phyloP scores from a whole-genome alignment of 352 stramenopile species.

The Globisporangium carolinianum region DNA sequence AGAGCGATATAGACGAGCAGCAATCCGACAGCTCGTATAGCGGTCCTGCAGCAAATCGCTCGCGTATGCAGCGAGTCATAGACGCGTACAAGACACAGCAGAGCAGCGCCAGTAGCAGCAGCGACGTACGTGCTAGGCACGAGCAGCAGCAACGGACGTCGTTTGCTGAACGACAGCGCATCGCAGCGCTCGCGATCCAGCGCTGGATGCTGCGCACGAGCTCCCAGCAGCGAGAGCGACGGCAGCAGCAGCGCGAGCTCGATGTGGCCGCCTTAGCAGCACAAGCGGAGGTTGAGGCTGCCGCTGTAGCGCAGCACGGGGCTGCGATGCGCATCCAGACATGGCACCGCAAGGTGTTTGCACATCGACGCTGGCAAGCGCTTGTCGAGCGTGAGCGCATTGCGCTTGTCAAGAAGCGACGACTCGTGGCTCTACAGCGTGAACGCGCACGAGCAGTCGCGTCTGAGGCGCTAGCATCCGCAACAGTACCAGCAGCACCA shows the following conservation, averaged over 20 bases:
- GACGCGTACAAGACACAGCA: slow-evolving; percentile 5
- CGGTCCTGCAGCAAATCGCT: no score
- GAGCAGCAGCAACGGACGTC: slow-evolving; percentile 8
- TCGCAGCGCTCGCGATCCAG: slow-evolving; percentile 27
- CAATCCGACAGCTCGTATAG: not conserved
- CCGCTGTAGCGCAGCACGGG: not conserved
- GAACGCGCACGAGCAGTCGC: not conserved
- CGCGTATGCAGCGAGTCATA: no score
- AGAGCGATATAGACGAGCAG: not conserved
- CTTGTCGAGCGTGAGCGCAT: slow-evolving; percentile 9
- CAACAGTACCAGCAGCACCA: not conserved
- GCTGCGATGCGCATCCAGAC: slow-evolving; percentile 6
- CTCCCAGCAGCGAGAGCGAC: slow-evolving; percentile 18
- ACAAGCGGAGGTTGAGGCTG: no score
- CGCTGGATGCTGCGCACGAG: slow-evolving; percentile 28
- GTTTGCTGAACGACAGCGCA: slow-evolving; percentile 10
- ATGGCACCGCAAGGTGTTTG: slow-evolving; percentile 22
- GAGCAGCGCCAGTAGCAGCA: slow-evolving; percentile 14
- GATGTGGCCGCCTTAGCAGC: no score
- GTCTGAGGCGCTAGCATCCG: not conserved
- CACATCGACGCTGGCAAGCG: slow-evolving; percentile 20
- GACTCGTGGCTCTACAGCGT: slow-evolving; percentile 5
- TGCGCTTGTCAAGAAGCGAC: slow-evolving; percentile 2
- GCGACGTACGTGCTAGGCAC: slow-evolving; percentile 2
- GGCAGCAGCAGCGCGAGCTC: not conserved